Evolutionary conservation across 768 basidiomycete species (phyloP).

Genomic region (Pisolithus albus): DNA sequence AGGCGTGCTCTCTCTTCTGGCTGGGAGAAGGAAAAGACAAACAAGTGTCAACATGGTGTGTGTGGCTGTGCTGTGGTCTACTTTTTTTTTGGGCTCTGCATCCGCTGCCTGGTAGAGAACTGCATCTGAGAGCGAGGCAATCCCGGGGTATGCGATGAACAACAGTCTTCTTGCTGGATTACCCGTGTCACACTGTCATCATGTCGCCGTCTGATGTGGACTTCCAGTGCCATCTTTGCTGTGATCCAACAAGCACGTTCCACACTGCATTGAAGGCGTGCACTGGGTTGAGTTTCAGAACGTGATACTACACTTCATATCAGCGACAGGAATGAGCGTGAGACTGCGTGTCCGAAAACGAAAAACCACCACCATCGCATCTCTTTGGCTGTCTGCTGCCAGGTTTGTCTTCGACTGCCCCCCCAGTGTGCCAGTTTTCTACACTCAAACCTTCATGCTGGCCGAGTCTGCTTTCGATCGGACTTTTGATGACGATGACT

Average conservation of each 20-base stretch:
- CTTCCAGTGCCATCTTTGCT: too few species aligned
- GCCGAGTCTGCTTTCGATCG: conserved; percentile 54
- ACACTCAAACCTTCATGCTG: conserved; percentile 37
- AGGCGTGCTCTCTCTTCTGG: neutral
- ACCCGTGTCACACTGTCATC: too few species aligned
- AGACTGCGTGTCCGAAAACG: neutral
- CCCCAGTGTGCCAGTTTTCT: neutral
- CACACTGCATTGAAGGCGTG: too few species aligned
- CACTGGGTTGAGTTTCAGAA: too few species aligned
- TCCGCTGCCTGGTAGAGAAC: too few species aligned
- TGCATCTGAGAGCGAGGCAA: too few species aligned
- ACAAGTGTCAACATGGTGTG: conserved; percentile 15
- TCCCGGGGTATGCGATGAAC: too few species aligned
- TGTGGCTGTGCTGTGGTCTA: conserved; percentile 16
- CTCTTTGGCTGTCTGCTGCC: neutral
- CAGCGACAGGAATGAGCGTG: neutral
- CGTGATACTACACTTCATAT: too few species aligned
- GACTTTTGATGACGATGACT: conserved; percentile 65
- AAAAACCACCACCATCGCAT: neutral
- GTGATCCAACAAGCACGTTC: too few species aligned
- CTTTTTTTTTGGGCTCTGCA: too few species aligned
- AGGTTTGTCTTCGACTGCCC: neutral
- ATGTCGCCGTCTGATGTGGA: too few species aligned
- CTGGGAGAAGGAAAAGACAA: conserved; percentile 10
- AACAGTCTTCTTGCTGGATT: neutral